Evolutionary conservation across 495 filamentous ascomycete genomes (phyloP), one percentile per base, ranked within the genome.

Genomic region (Glarea lozoyensis): DNA sequence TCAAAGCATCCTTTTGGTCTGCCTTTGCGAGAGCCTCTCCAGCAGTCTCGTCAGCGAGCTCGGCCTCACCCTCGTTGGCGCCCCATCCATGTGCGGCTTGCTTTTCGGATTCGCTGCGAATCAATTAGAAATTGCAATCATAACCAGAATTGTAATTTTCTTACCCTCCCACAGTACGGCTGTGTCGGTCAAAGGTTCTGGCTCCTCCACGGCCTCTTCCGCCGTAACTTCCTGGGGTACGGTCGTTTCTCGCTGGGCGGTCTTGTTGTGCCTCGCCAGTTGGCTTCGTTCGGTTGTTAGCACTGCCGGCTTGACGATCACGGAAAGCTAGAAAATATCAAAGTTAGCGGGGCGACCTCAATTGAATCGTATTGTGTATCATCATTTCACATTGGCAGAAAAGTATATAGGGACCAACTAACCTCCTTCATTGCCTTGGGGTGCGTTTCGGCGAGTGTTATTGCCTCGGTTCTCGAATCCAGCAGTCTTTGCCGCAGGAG

Each of bases 1-100:
- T 60, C 37, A 66, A 64, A 10, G 62, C 67, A 43, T 69, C 84
- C 60, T 78, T 80, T 61, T 85, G 74, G 49, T 95, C 90, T 29
- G 73, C 68, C 64, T 86, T 74, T 50, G 92, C 92, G 52, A 94
- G 89, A 48, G 77, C 79, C 57, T 88, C 86, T 46, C 78, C 92
- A 50, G 80, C 86, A 57, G 84, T 73, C 73, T 96, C 92, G 55
- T 96, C 93, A 49, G 82, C 81, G 65, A 78, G 82, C 65, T 88
- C 84, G 56, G 77, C 82, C 21, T 78, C 67, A 60, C 88, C 92
- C 57, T 81, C 81, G 42, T 73, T 73, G 59, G 70, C 82, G 55
- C 88, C 92, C 92, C 92, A 98, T 49, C 86, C 83, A 59, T 87
- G 84, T 58, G 76, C 79, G 55, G 86, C 81, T 68, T 94, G 85